Conservation (phyloP, 176 grass and related monocot genomes). For the Luzula sylvatica region DNA sequence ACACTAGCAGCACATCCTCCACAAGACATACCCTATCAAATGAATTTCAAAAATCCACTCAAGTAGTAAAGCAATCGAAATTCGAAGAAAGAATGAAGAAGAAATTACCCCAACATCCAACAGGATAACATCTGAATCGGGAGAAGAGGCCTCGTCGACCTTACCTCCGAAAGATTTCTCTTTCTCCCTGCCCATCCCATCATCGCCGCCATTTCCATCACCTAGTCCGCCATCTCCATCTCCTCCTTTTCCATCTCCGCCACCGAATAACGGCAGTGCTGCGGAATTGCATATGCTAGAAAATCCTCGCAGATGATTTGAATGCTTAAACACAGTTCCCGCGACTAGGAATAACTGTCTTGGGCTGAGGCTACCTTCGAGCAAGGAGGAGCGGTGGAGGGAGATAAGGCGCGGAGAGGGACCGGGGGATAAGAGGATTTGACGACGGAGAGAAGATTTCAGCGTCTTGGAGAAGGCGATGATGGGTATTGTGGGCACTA, state of each 20-base stretch:
- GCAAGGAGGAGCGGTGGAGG: constrained; percentile 7
- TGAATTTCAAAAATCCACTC: neutral
- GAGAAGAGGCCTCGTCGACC: constrained; percentile 34
- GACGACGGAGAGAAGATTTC: constrained; percentile 28
- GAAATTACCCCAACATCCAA: constrained; percentile 82
- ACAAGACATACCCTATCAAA: constrained; percentile 82
- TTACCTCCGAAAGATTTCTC: constrained; percentile 21
- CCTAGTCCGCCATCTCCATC: constrained; percentile 25
- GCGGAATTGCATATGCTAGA: constrained; percentile 63
- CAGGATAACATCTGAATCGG: constrained; percentile 53
- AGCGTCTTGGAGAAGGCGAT: constrained; percentile 62
- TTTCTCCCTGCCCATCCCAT: constrained; percentile 26
- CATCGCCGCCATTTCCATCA: constrained; percentile 24
- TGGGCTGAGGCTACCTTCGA: too few relatives aligned
- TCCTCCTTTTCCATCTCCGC: constrained; percentile 27
- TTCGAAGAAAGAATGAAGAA: too few relatives aligned
- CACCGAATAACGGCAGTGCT: constrained; percentile 30
- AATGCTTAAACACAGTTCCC: constrained; percentile 33
- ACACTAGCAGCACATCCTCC: constrained; percentile 89
- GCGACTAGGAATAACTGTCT: constrained; percentile 44
- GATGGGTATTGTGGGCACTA: constrained; percentile 40
- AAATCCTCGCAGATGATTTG: constrained; percentile 35
- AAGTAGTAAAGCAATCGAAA: too few relatives aligned
- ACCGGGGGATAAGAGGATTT: constrained; percentile 31
- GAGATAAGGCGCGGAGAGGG: constrained; percentile 20